These are phyloP conservation scores for Diaporthe batatas DNA, from an alignment of 2,329 filamentous ascomycete species.

Conservation along the genomic window DNA sequence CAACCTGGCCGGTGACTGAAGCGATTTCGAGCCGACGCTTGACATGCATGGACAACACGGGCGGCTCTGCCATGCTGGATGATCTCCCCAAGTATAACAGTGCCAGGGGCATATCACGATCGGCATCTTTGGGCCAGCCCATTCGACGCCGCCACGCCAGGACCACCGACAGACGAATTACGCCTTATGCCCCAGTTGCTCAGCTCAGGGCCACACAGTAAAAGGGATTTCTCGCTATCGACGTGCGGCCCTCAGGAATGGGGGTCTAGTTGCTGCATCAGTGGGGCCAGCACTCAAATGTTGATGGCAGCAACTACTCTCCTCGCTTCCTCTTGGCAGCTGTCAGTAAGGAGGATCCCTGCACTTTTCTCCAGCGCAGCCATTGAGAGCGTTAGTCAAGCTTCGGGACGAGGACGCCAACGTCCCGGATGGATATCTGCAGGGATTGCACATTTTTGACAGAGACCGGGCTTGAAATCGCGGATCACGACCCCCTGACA, in stretches of 20 bases:
- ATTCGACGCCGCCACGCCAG: constrained; percentile 3
- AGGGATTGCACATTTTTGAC: constrained; percentile 24
- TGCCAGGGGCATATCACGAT: constrained; percentile 9
- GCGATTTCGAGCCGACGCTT: not conserved
- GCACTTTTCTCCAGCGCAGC: constrained; percentile 2
- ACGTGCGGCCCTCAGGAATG: not conserved
- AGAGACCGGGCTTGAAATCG: constrained; percentile 26
- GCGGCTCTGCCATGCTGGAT: not conserved
- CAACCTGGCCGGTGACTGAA: not conserved
- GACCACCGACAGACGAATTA: constrained; percentile 8
- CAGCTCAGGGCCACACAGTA: not conserved
- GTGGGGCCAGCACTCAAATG: constrained; percentile 10
- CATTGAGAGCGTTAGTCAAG: constrained; percentile 25
- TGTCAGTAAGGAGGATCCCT: constrained; percentile 22
- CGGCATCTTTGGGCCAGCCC: constrained; percentile 10
- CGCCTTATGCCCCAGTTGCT: constrained; percentile 6
- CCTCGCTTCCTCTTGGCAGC: constrained; percentile 28
- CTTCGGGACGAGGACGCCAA: constrained; percentile 34
- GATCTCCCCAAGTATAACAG: not conserved
- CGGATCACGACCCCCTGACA: constrained; percentile 20
- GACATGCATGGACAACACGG: not conserved
- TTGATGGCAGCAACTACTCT: constrained; percentile 8
- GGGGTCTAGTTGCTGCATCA: not conserved
- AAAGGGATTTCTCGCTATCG: not conserved
- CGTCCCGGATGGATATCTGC: constrained; percentile 28